Base-by-base conservation (phyloP, 163 green algal species). In the Prototheca cutis region DNA sequence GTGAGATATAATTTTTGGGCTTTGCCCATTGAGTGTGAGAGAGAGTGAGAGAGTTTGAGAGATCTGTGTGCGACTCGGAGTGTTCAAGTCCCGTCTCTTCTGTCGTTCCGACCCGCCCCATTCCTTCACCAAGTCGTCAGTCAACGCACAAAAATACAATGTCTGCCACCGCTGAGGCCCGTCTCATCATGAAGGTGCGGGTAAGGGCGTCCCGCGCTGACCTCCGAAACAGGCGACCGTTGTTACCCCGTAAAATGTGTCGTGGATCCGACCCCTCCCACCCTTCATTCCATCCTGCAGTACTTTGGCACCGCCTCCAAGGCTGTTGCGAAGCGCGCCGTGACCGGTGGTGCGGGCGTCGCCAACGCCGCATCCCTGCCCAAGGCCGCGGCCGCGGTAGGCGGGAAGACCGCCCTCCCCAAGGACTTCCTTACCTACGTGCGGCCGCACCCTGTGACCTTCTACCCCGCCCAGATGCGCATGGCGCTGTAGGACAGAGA, bases 401-500 rank as follows among this genome's bases (percentile, higher is more conserved):
- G 42, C 42, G 13, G 10, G 13, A 21, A 8, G 42, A 5, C 10
- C 13, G 13, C 42, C 42, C 6, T 28, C 13, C 42, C 10, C 42
- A 21, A n/a, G 42, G 42, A 8, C 42, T 23, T 51, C 10, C 42
- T 51, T 19, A 21, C 17, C 42, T 51, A 28, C 42, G 6, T 51
- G 10, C 42, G 42, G 18, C 10, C 42, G 10, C 10, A 51, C 42
- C 42, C 42, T 5, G 42, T 51, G 10, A 51, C 42, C 42, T 51
- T 51, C 42, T 51, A 51, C 42, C 42, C 42, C 42, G 42, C 42
- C 42, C 42, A 51, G 17, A 51, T 51, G 42, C 42, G 42, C 42
- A 51, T 51, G 42, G 42, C 42, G 6, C 10, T 51, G 42, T 51
- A 21, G 25, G 42, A n/a, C n/a, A n/a, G n/a, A n/a, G n/a, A n/a